Conservation (phyloP, 768 basidiomycete genomes). For the Amanita pseudoporphyria region DNA sequence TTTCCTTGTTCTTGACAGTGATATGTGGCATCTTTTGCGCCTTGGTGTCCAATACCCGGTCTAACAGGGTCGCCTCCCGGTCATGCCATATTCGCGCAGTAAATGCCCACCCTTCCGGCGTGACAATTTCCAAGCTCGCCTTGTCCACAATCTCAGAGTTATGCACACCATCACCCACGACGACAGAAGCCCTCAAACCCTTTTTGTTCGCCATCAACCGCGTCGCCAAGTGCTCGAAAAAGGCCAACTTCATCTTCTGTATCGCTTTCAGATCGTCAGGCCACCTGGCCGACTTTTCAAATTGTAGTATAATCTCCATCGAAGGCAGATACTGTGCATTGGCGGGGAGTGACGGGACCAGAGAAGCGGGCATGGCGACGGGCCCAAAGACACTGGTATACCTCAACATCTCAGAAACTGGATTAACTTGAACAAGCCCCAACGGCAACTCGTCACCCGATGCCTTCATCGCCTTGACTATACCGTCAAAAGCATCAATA, state of each 20-base stretch:
- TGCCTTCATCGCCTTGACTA: constrained; percentile 69
- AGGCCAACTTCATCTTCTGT: constrained; percentile 89
- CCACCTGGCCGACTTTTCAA: constrained; percentile 90
- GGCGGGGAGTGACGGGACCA: constrained; percentile 40
- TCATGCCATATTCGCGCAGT: constrained; percentile 78
- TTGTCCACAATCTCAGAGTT: constrained; percentile 58
- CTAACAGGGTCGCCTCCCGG: constrained; percentile 71
- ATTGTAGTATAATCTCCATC: constrained; percentile 74
- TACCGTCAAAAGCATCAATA: constrained; percentile 65
- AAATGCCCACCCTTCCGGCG: constrained; percentile 83
- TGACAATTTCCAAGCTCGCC: constrained; percentile 65
- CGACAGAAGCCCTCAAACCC: constrained; percentile 49
- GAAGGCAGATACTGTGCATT: constrained; percentile 59
- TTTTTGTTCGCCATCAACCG: constrained; percentile 44
- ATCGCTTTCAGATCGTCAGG: constrained; percentile 90
- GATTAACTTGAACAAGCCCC: constrained; percentile 64
- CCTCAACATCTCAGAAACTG: constrained; percentile 64
- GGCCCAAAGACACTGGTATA: constrained; percentile 83
- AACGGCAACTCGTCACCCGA: constrained; percentile 71
- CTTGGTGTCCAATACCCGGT: constrained; percentile 49
- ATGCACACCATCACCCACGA: constrained; percentile 38
- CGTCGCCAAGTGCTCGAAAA: constrained; percentile 73
- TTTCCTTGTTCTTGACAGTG: constrained; percentile 17
- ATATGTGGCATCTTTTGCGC: constrained; percentile 29
- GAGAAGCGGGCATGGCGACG: constrained; percentile 50